These are phyloP conservation scores for Suillus bovinus DNA, from an alignment of 768 basidiomycete species.

Conservation along the genomic window DNA sequence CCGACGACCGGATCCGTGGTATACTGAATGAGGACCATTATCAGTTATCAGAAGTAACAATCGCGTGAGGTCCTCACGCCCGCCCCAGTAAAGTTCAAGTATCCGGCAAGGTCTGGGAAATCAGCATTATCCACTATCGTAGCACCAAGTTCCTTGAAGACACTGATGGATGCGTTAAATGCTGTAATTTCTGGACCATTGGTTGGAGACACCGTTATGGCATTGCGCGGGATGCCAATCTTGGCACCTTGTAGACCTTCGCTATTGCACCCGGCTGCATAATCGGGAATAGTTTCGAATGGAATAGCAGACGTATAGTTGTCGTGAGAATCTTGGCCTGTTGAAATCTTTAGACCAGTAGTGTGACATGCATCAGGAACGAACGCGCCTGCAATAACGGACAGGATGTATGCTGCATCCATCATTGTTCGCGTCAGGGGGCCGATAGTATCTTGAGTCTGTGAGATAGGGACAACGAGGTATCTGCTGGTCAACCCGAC, in stretches of 20 bases:
- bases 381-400: slow-evolving; percentile 46
- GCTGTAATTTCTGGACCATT: slow-evolving; percentile 2
- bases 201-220: not conserved
- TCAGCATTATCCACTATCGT: slow-evolving; percentile 3
- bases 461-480: slow-evolving; percentile 51
- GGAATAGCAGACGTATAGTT: slow-evolving; percentile 7
- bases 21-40: not conserved
- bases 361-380: not conserved
- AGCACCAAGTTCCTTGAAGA: not conserved
- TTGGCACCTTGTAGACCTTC: not conserved
- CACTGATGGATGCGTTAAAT: not conserved
- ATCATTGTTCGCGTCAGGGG: slow-evolving; percentile 50
- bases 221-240: slow-evolving; percentile 6
- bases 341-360: not conserved
- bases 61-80: not conserved
- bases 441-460: slow-evolving; percentile 54
- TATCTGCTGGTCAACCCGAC: slow-evolving; percentile 4
- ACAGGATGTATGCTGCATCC: slow-evolving; percentile 53
- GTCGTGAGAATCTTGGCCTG: not conserved
- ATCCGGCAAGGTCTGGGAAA: slow-evolving; percentile 5
- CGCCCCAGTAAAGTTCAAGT: not conserved
- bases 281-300: slow-evolving; percentile 1
- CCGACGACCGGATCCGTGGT: not conserved
- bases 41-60: not conserved
- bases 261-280: not conserved